Evolutionary conservation across 768 basidiomycete genomes (phyloP).

Genomic region (Pleurotus salmoneostramineus): DNA sequence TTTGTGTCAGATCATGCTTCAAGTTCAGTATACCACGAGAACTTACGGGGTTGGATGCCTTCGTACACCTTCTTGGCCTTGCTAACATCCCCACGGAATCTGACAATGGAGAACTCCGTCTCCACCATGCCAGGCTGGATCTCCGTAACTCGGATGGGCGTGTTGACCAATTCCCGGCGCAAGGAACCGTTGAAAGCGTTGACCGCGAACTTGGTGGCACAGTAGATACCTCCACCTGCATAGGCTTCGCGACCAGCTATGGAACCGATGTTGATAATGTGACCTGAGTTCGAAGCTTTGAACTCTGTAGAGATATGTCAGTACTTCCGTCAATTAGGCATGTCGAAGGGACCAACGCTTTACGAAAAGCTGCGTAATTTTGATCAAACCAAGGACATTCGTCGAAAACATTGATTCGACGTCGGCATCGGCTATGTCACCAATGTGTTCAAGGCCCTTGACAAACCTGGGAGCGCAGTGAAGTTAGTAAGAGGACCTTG

Average conservation of each 20-base stretch:
- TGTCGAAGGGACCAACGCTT: slow-evolving; percentile 36
- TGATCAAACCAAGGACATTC: slow-evolving; percentile 82
- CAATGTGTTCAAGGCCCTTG: slow-evolving; percentile 82
- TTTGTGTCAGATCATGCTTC: slow-evolving; percentile 7
- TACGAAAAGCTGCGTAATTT: slow-evolving; percentile 73
- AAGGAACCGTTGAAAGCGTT: slow-evolving; percentile 82
- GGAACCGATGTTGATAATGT: slow-evolving; percentile 94
- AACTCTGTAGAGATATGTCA: slow-evolving; percentile 47
- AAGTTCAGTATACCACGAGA: neutral
- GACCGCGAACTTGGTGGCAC: slow-evolving; percentile 87
- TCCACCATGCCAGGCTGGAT: slow-evolving; percentile 95
- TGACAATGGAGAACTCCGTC: slow-evolving; percentile 89
- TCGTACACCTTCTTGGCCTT: slow-evolving; percentile 90
- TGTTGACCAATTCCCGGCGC: slow-evolving; percentile 85
- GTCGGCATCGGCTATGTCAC: slow-evolving; percentile 72
- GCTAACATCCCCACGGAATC: slow-evolving; percentile 80
- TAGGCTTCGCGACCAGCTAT: slow-evolving; percentile 89
- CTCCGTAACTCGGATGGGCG: slow-evolving; percentile 90
- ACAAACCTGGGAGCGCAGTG: slow-evolving; percentile 38
- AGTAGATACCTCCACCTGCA: slow-evolving; percentile 88
- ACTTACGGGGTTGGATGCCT: slow-evolving; percentile 79
- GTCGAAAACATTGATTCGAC: slow-evolving; percentile 82
- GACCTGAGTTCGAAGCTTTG: slow-evolving; percentile 72
- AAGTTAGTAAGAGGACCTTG: neutral
- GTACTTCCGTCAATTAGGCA: neutral